Conservation (phyloP, 2,329 filamentous ascomycete species). For the Pestalotiopsis fici region DNA sequence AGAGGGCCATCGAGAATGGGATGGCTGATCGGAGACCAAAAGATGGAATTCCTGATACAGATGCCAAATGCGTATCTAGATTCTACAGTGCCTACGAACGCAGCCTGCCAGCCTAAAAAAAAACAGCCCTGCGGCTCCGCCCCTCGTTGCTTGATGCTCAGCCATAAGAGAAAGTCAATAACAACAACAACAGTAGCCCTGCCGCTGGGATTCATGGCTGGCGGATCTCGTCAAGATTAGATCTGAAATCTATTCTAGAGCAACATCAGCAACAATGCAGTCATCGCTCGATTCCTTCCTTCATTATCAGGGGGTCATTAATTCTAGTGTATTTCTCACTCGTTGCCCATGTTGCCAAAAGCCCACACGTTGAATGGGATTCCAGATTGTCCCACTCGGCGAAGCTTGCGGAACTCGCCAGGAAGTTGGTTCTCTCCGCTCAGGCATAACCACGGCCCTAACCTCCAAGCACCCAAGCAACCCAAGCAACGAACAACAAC, state of each 20-base stretch:
- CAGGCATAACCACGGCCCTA: constrained; percentile 1
- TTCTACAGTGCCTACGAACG: too few relatives aligned
- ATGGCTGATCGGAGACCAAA: not conserved
- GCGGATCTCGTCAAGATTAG: not conserved
- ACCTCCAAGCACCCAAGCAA: not conserved
- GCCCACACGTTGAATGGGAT: not conserved
- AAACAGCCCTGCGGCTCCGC: not conserved
- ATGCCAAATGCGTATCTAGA: not conserved
- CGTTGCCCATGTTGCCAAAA: not conserved
- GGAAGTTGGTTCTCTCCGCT: not conserved
- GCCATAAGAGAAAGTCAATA: not conserved
- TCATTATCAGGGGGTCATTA: not conserved
- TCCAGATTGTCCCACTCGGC: not conserved
- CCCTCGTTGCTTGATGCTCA: not conserved
- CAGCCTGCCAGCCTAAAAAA: not conserved
- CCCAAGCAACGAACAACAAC: not conserved
- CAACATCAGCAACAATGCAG: not conserved
- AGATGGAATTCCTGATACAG: not conserved
- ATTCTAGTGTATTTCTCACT: not conserved
- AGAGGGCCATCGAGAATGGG: not conserved
- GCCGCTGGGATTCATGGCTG: not conserved
- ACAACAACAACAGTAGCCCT: not conserved
- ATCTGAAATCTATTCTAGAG: not conserved
- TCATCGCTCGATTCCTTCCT: not conserved
- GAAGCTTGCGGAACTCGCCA: not conserved